Conservation (phyloP, 257 asterid genomes). For the Penstemon barbatus region DNA sequence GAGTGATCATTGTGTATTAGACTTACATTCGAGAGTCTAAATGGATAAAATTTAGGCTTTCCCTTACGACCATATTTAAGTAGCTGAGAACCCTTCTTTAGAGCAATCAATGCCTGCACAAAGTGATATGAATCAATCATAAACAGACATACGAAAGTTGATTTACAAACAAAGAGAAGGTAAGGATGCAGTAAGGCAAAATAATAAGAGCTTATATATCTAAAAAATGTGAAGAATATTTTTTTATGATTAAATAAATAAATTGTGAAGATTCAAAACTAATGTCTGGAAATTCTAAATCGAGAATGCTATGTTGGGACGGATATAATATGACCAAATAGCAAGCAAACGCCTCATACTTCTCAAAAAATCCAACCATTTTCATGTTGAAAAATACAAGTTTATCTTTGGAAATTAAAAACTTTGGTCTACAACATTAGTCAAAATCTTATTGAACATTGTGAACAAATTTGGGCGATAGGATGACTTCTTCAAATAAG, state of each 20-base stretch:
- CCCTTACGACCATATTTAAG: conserved; percentile 94
- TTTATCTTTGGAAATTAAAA: neutral
- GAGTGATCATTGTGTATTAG: conserved; percentile 25
- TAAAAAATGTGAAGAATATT: neutral
- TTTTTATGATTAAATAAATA: too few species aligned
- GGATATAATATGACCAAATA: neutral
- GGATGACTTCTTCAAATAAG: conserved; percentile 8
- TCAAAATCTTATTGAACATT: conserved; percentile 7
- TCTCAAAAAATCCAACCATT: conserved; percentile 5
- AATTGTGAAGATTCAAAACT: neutral
- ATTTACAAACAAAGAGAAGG: neutral
- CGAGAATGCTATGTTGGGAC: neutral
- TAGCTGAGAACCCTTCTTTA: conserved; percentile 88
- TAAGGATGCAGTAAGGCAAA: conserved; percentile 12
- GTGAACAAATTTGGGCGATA: neutral
- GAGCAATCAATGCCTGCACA: conserved; percentile 71
- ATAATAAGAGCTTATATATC: conserved; percentile 3
- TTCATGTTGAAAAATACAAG: neutral
- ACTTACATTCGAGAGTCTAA: conserved; percentile 84
- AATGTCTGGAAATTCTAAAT: neutral
- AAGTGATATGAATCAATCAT: conserved; percentile 21
- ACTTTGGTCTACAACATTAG: conserved; percentile 6
- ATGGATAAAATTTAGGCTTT: conserved; percentile 84
- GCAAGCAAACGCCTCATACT: too few species aligned
- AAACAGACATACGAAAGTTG: conserved; percentile 10